phyloP scores from a whole-genome alignment of 257 asterid genomes.

The Salvia splendens region DNA sequence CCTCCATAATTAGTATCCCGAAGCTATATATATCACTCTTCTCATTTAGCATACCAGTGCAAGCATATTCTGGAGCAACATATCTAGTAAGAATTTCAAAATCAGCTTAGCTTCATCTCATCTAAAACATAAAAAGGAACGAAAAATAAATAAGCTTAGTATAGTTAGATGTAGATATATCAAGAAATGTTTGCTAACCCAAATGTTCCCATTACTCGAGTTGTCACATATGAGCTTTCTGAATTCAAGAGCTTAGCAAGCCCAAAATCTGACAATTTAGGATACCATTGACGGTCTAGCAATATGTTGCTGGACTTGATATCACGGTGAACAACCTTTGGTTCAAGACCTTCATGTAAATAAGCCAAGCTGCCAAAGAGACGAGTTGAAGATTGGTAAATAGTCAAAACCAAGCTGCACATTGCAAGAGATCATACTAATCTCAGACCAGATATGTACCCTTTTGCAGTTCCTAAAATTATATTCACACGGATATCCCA shows the following conservation, averaged over 20 bases:
- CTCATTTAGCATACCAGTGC: constrained; percentile 96
- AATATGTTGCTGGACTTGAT: constrained; percentile 91
- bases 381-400: constrained; percentile 21
- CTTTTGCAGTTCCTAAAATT: constrained; percentile 83
- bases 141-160: too few species aligned
- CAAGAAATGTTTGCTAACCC: constrained; percentile 56
- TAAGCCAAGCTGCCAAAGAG: constrained; percentile 73
- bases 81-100: constrained; percentile 51
- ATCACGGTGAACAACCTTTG: constrained; percentile 99
- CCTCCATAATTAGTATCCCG: constrained; percentile 94
- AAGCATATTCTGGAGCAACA: constrained; percentile 98
- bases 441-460: constrained; percentile 62
- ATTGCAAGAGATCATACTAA: constrained; percentile 23
- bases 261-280: constrained; percentile 94
- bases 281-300: constrained; percentile 89
- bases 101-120: constrained; percentile 2
- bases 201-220: constrained; percentile 98
- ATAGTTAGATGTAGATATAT: neutral
- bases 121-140: too few species aligned
- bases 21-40: constrained; percentile 95
- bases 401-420: neutral
- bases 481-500: constrained; percentile 90
- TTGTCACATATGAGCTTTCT: constrained; percentile 79
- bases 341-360: constrained; percentile 96
- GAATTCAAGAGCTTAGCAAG: constrained; percentile 92